Percentiles rank a stretch among this genome's conserved stretches.
These are phyloP conservation scores for Zasmidium cellare DNA, from an alignment of 2,329 filamentous ascomycete species.

Conservation along the genomic window DNA sequence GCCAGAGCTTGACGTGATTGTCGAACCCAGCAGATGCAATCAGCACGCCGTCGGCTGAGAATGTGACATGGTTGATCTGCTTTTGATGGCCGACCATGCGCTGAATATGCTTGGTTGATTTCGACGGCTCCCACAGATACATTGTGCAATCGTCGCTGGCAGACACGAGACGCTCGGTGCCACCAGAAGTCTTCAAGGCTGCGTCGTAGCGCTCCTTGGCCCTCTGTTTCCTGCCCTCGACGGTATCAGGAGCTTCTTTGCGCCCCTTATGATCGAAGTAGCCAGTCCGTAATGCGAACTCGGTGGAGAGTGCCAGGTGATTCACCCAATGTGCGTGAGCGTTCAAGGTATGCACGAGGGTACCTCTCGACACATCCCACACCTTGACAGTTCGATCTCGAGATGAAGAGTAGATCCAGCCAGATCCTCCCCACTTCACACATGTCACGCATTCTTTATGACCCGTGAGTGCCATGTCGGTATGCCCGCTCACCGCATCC, in stretches of 20 bases:
- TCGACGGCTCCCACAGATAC: slow-evolving; percentile 86
- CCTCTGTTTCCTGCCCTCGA: slow-evolving; percentile 70
- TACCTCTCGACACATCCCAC: slow-evolving; percentile 80
- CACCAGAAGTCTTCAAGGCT: slow-evolving; percentile 61
- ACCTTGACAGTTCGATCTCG: slow-evolving; percentile 92
- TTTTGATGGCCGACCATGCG: slow-evolving; percentile 93
- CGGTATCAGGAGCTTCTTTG: slow-evolving; percentile 62
- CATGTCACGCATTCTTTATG: slow-evolving; percentile 89
- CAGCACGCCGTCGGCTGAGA: slow-evolving; percentile 83
- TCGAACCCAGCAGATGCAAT: slow-evolving; percentile 91
- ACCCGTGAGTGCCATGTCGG: slow-evolving; percentile 80
- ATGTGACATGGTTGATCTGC: slow-evolving; percentile 92
- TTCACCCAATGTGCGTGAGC: slow-evolving; percentile 95
- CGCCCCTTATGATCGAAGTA: slow-evolving; percentile 81
- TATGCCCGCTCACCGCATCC: slow-evolving; percentile 74
- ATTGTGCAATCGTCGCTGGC: slow-evolving; percentile 96
- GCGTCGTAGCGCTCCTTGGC: slow-evolving; percentile 83
- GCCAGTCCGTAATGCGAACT: slow-evolving; percentile 81
- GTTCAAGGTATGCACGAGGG: slow-evolving; percentile 73
- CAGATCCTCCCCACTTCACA: slow-evolving; percentile 91
- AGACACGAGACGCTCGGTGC: slow-evolving; percentile 82
- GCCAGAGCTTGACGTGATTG: slow-evolving; percentile 94
- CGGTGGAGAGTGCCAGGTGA: slow-evolving; percentile 88
- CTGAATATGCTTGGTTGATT: slow-evolving; percentile 79
- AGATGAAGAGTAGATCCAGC: slow-evolving; percentile 77